A percentile compares a stretch with the other conserved stretches of the same genome.
Conservation (phyloP, 1,284 basidiomycete genomes). For the Ceratobasidium sp. region DNA sequence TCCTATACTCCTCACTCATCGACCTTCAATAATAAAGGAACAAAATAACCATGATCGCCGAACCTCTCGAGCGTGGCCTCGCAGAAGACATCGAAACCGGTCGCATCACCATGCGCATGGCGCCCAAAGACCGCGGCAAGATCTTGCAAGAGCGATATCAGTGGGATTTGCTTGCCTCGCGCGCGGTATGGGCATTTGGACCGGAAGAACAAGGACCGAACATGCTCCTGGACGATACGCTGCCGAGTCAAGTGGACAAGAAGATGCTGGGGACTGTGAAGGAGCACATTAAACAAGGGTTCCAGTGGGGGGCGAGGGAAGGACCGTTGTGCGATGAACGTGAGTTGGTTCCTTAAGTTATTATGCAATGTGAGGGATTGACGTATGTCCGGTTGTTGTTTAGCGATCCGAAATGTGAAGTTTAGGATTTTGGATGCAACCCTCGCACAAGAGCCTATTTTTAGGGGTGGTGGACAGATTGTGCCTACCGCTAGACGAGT, state of each 20-base stretch:
- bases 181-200: constrained; percentile 99
- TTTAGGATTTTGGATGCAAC: constrained; percentile 95
- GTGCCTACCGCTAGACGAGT: constrained; percentile 97
- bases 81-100: constrained; percentile 93
- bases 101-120: constrained; percentile 91
- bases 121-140: constrained; percentile 97
- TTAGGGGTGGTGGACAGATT: constrained; percentile 99
- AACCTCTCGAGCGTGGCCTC: constrained; percentile 96
- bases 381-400: constrained; percentile 5
- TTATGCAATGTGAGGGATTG: constrained; percentile 11
- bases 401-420: constrained; percentile 98
- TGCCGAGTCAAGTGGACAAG: constrained; percentile 97
- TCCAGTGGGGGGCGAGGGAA: constrained; percentile 99
- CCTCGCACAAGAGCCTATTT: constrained; percentile 96
- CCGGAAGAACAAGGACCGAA: constrained; percentile 99
- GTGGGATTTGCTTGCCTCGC: constrained; percentile 99
- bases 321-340: constrained; percentile 98
- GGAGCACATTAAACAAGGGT: constrained; percentile 98
- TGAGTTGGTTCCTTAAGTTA: constrained; percentile 65
- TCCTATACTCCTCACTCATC: not conserved
- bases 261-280: constrained; percentile 90
- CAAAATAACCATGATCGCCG: constrained; percentile 95
- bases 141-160: constrained; percentile 95
- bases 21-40: constrained; percentile 70
- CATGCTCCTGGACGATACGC: constrained; percentile 95